Evolutionary conservation across 164 flowering plant species (phyloP).

Genomic region (Magnolia officinalis): DNA sequence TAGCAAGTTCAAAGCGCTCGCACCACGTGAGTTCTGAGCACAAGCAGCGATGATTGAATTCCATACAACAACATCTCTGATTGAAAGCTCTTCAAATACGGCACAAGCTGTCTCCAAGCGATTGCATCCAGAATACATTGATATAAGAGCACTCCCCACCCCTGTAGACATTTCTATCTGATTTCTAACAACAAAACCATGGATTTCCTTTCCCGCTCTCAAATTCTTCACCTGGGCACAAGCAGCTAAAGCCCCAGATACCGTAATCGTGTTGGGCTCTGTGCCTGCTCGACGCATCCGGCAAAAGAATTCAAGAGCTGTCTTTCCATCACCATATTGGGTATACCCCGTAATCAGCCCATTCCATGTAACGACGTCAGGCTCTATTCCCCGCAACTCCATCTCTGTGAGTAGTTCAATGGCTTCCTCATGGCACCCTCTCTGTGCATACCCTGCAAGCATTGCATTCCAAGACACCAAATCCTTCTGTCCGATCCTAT

Average conservation of each 20-base stretch:
- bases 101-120: constrained; percentile 18
- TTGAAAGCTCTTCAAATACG: constrained; percentile 25
- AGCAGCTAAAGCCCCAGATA: constrained; percentile 35
- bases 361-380: constrained; percentile 38
- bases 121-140: constrained; percentile 34
- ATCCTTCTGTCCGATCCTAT: constrained; percentile 20
- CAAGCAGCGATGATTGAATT: constrained; percentile 35
- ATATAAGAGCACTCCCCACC: constrained; percentile 35
- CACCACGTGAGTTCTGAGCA: constrained; percentile 23
- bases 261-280: constrained; percentile 22
- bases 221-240: constrained; percentile 30
- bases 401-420: constrained; percentile 29
- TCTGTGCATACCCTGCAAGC: constrained; percentile 31
- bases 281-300: constrained; percentile 22
- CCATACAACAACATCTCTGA: constrained; percentile 34
- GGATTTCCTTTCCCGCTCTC: constrained; percentile 30
- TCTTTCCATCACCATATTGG: constrained; percentile 27
- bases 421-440: constrained; percentile 24
- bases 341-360: constrained; percentile 37
- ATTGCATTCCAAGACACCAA: constrained; percentile 33
- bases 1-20: constrained; percentile 23
- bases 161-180: constrained; percentile 32
- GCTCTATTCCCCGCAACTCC: constrained; percentile 22
- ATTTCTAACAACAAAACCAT: constrained; percentile 27
- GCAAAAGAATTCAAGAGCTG: constrained; percentile 31